phyloP scores from a whole-genome alignment of 164 flowering plant species.

The Chimonanthus salicifolius region DNA sequence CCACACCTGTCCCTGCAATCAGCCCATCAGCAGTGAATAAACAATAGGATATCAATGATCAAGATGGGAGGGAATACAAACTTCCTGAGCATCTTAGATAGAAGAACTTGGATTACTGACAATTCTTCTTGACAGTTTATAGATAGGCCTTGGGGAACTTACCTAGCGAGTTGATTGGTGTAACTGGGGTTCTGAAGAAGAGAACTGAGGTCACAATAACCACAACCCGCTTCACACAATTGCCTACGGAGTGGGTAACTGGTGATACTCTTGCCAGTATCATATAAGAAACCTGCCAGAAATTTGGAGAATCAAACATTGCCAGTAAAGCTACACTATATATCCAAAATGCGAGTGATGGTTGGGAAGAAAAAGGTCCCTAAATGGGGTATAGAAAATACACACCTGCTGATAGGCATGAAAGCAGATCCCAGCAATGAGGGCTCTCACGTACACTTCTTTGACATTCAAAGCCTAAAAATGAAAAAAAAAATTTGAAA shows the following conservation, averaged over 20 bases:
- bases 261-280: conserved; percentile 93
- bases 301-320: neutral
- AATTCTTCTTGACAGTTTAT: neutral
- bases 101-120: neutral
- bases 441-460: conserved; percentile 50
- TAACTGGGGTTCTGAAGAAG: conserved; percentile 79
- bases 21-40: neutral
- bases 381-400: neutral
- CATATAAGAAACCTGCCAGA: conserved; percentile 91
- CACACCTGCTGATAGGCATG: conserved; percentile 98
- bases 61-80: too few relatives aligned
- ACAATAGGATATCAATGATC: neutral
- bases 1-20: conserved; percentile 78
- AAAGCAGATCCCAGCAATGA: conserved; percentile 87
- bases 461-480: conserved; percentile 66
- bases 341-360: neutral
- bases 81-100: neutral
- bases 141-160: conserved; percentile 12
- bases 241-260: conserved; percentile 95
- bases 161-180: conserved; percentile 78
- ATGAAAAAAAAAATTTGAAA: neutral
- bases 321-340: neutral
- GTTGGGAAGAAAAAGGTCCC: conserved; percentile 1
- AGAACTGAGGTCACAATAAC: conserved; percentile 88
- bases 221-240: conserved; percentile 96